Base-by-base conservation (phyloP, 108 stramenopile genomes). In the Cyclotella sp. region DNA sequence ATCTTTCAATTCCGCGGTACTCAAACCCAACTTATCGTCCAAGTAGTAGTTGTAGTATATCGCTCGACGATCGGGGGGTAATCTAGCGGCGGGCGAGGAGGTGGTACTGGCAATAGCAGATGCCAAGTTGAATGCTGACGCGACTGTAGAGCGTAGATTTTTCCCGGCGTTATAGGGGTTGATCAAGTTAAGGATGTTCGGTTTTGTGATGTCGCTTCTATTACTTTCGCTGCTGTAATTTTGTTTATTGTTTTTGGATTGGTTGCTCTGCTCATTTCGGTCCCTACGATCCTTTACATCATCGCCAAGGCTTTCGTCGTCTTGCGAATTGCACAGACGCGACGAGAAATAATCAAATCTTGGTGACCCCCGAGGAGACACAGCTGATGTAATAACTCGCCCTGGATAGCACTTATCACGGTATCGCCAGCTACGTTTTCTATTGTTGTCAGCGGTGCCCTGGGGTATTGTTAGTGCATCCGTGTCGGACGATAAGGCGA, bases 141-240 rank as follows among this genome's bases (percentile, higher is more conserved):
- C 86, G 14, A 95, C 60, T 19, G 82, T 87, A 58, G 87, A 75
- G 0, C 91, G 89, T 3, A 95, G 75, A 27, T 78, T 68, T 58
- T 91, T 83, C n/a, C 93, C 93, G 6, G 90, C 91, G 61, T 91
- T 78, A 70, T 88, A 95, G 9, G 93, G 93, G 72, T 95, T 90
- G 30, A 81, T 75, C 53, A 75, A 65, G 28, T 75, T 44, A 14
- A 81, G 74, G 30, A 81, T 63, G 55, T 44, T 55, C 3, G 64
- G 39, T 52, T 59, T 65, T 7, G 15, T 30, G 60, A 2, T 34
- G 34, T 34, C 34, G 34, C 34, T 34, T 2, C 34, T 34, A 34
- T 34, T 6, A 34, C 6, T 34, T 34, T 34, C 34, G 34, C 4
- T 6, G 34, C 34, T 6, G 6, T 2, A 34, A 34, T 34, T 34